Evolutionary conservation across 2,329 filamentous ascomycete genomes (phyloP).

Genomic region (Thelonectria blattea): DNA sequence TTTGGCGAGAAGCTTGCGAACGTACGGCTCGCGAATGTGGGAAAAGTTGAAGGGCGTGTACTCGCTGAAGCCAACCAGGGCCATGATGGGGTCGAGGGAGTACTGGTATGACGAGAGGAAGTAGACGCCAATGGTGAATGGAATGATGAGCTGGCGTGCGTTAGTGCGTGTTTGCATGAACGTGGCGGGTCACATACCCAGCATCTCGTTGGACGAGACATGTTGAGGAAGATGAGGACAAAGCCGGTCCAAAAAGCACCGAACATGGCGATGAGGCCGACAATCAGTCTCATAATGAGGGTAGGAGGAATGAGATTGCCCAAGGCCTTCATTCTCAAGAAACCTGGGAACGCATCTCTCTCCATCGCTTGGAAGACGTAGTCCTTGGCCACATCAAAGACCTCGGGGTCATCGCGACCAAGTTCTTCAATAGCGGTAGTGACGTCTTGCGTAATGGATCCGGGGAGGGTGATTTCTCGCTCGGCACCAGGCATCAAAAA

Average conservation of each 20-base stretch:
- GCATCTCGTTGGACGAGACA: constrained; percentile 73
- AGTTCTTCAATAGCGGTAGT: constrained; percentile 88
- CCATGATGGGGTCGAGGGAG: constrained; percentile 89
- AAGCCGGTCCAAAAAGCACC: constrained; percentile 94
- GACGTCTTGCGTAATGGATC: constrained; percentile 84
- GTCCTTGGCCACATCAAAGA: constrained; percentile 97
- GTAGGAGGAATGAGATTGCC: constrained; percentile 95
- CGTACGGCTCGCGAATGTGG: constrained; percentile 86
- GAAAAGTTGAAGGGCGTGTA: constrained; percentile 96
- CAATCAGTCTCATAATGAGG: constrained; percentile 81
- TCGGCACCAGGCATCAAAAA: constrained; percentile 95
- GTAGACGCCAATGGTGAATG: constrained; percentile 91
- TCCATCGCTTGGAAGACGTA: constrained; percentile 99
- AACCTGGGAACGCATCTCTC: constrained; percentile 97
- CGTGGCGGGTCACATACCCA: constrained; percentile 69
- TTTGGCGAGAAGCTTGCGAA: constrained; percentile 83
- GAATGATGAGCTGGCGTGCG: constrained; percentile 68
- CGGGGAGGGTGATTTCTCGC: constrained; percentile 91
- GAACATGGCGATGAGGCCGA: constrained; percentile 84
- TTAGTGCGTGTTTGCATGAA: constrained; percentile 16
- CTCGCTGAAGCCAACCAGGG: constrained; percentile 88
- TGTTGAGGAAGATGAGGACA: constrained; percentile 88
- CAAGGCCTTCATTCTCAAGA: constrained; percentile 91
- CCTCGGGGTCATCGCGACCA: constrained; percentile 92
- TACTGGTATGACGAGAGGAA: constrained; percentile 92